Evolutionary conservation across 257 asterid genomes (phyloP), one percentile per base, ranked within the genome.

Genomic region (Fraxinus americana): DNA sequence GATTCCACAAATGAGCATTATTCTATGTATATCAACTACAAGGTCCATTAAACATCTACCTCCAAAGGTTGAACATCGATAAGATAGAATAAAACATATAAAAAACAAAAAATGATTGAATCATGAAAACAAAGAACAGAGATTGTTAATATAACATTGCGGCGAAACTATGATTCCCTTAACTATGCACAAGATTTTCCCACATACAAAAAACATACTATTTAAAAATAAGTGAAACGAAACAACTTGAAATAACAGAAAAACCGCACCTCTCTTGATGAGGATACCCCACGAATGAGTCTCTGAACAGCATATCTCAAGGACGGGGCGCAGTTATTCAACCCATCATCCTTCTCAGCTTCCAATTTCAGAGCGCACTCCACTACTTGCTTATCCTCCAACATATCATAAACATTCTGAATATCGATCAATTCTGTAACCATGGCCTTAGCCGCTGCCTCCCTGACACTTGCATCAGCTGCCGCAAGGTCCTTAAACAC

Each of bases 301-400:
- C 99, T 96, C 82, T 97, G 88, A 76, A 96, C 88, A 5, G 98
- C 98, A 86, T 96, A 93, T 83, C 99, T 88, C 86, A 96, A 61
- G n/a, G 97, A 90, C 4, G 98, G 97, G 34, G 99, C 99, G 81
- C 96, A 92, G 75, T 88, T 86, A 84, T 93, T 83, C 92, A 96
- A 85, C 43, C 98, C 99, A 83, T 96, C 99, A 74, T 87, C 96
- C 86, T 93, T 93, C 75, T 89, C 94, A 2, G 99, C 99, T 86
- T 96, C 99, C 83, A 96, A 87, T 61, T 86, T 96, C 54, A 92
- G 71, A 63, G 81, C 78, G 78, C 86, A 96, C 81, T 91, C 97
- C 59, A 92, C 92, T 76, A 76, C 87, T 71, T 86, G 94, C 92
- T 92, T 93, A 77, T 90, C 85, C 85, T 92, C 96, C 23, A 93